Evolutionary conservation across 192 early-diverging fungal genomes (phyloP).

Genomic region (Thamnidium elegans): DNA sequence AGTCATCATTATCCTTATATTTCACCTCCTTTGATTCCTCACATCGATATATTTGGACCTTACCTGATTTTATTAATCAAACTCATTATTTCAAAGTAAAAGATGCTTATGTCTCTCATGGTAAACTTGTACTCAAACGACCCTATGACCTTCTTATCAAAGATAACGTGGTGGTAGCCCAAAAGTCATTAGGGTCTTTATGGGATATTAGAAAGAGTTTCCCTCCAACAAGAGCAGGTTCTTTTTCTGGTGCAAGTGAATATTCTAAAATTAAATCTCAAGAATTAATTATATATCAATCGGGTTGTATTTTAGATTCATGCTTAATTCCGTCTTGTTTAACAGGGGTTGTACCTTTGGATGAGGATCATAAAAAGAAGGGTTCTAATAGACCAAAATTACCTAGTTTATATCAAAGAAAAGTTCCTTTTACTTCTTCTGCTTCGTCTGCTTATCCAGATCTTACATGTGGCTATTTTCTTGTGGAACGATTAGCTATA

Average conservation of each 20-base stretch:
- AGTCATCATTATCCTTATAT: slow-evolving; percentile 23
- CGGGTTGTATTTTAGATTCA: slow-evolving; percentile 12
- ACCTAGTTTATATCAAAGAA: slow-evolving; percentile 5
- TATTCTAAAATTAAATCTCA: neutral
- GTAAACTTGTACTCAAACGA: slow-evolving; percentile 25
- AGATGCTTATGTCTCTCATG: slow-evolving; percentile 36
- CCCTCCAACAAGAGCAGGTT: slow-evolving; percentile 24
- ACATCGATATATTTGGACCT: slow-evolving; percentile 21
- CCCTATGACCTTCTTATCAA: slow-evolving; percentile 16
- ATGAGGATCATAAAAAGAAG: neutral
- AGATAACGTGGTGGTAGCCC: neutral
- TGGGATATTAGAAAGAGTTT: slow-evolving; percentile 33
- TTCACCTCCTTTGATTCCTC: slow-evolving; percentile 15
- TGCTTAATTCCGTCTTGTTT: neutral
- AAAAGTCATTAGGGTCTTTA: slow-evolving; percentile 19
- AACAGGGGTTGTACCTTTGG: neutral
- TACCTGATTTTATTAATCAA: slow-evolving; percentile 16
- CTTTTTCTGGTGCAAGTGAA: slow-evolving; percentile 28
- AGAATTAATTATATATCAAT: slow-evolving; percentile 5
- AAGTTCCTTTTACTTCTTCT: neutral
- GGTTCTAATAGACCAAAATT: slow-evolving; percentile 1
- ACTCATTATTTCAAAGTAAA: slow-evolving; percentile 30
- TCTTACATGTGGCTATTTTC: slow-evolving; percentile 33
- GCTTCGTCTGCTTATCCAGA: slow-evolving; percentile 5
- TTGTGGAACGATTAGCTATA: slow-evolving; percentile 23